These are phyloP conservation scores for Starmerella bombicola DNA, from an alignment of 805 yeast species.

Conservation along the genomic window DNA sequence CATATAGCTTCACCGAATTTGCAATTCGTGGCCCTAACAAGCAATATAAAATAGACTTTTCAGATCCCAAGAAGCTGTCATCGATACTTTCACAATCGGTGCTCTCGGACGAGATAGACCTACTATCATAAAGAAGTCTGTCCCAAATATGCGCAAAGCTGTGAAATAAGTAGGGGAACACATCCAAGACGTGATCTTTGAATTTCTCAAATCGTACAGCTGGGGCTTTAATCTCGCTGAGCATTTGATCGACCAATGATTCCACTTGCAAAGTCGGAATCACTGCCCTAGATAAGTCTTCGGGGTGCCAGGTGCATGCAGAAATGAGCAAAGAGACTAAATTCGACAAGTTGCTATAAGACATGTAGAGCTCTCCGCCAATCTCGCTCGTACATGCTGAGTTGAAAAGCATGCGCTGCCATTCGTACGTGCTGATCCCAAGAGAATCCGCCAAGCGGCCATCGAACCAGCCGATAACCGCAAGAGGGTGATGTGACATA, in stretches of 20 bases:
- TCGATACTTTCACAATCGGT: not conserved
- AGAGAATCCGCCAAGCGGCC: constrained; percentile 12
- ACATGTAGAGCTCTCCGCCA: constrained; percentile 15
- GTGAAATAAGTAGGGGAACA: constrained; percentile 23
- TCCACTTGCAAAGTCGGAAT: not conserved
- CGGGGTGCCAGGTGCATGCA: constrained; percentile 18
- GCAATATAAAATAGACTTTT: constrained; percentile 34
- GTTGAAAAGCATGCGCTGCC: constrained; percentile 13
- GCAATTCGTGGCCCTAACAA: constrained; percentile 26
- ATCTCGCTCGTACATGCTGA: constrained; percentile 11
- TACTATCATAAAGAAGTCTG: constrained; percentile 31
- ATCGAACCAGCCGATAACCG: constrained; percentile 16
- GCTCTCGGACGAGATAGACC: not conserved
- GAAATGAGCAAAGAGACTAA: constrained; percentile 14
- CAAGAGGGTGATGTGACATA: not conserved
- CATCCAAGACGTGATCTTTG: constrained; percentile 1
- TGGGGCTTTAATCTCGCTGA: constrained; percentile 16
- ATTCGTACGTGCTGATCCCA: constrained; percentile 3
- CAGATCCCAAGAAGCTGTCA: constrained; percentile 28
- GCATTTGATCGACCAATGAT: constrained; percentile 4
- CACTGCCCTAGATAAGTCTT: not conserved
- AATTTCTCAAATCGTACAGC: constrained; percentile 13
- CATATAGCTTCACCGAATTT: constrained; percentile 45
- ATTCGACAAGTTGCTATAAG: constrained; percentile 16
- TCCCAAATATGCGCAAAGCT: constrained; percentile 38